A percentile compares a stretch with the other conserved stretches of the same genome.
Evolutionary conservation across 768 basidiomycete genomes (phyloP).

Genomic region (Mycena indigotica): DNA sequence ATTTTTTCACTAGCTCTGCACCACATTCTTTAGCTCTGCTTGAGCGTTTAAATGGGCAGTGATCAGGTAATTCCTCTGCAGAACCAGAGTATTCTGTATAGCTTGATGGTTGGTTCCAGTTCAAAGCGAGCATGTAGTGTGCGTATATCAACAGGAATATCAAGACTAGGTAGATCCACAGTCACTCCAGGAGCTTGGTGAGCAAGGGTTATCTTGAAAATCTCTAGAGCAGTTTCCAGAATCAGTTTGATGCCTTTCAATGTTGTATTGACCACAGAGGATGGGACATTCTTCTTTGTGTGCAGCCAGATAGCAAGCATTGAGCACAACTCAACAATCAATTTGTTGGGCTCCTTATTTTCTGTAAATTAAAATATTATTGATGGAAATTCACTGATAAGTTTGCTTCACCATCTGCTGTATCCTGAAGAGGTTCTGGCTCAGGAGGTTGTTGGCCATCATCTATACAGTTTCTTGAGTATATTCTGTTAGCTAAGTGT

Average conservation of each 20-base stretch:
- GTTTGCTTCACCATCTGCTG: too few species aligned
- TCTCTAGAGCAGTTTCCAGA: too few species aligned
- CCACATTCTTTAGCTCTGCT: neutral
- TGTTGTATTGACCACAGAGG: neutral
- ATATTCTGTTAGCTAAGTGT: neutral
- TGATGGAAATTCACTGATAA: too few species aligned
- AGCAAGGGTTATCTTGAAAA: neutral
- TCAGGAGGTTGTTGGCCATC: too few species aligned
- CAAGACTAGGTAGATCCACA: neutral
- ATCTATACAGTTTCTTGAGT: too few species aligned
- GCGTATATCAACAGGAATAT: slow-evolving; percentile 10
- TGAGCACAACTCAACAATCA: too few species aligned
- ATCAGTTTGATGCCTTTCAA: neutral
- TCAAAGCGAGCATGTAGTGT: slow-evolving; percentile 9
- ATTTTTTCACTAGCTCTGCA: slow-evolving; percentile 3
- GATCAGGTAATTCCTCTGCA: neutral
- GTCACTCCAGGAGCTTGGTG: neutral
- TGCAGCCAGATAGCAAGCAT: neutral
- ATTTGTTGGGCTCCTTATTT: neutral
- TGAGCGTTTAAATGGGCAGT: slow-evolving; percentile 8
- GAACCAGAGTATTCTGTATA: too few species aligned
- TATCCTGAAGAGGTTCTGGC: too few species aligned
- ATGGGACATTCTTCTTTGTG: neutral
- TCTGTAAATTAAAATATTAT: neutral
- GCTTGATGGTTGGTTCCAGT: too few species aligned